Conservation (phyloP, 1,284 basidiomycete genomes). For the Sporisorium graminicola region DNA sequence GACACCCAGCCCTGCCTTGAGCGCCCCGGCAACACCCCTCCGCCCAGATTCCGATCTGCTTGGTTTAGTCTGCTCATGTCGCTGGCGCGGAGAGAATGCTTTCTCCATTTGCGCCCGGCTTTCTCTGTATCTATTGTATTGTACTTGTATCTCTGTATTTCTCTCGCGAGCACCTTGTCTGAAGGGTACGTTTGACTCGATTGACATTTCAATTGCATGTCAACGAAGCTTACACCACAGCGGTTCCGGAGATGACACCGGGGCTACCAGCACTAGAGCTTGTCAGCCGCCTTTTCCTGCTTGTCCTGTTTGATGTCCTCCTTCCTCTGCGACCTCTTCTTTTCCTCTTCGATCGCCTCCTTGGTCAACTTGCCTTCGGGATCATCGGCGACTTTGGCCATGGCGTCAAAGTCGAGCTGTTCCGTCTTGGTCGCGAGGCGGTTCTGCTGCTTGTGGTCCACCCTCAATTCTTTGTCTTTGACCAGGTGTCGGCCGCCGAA, state of each 20-base stretch:
- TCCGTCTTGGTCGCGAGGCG: constrained; percentile 32
- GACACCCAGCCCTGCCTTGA: constrained; percentile 55
- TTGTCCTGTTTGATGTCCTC: constrained; percentile 27
- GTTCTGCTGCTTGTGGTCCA: constrained; percentile 32
- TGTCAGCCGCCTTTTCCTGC: constrained; percentile 34
- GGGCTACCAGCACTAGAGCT: constrained; percentile 5
- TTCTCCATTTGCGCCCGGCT: not conserved
- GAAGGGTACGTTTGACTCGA: not conserved
- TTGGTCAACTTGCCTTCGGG: constrained; percentile 46
- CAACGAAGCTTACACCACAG: not conserved
- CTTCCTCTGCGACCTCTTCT: constrained; percentile 16
- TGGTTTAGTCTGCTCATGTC: not conserved
- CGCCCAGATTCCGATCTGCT: not conserved
- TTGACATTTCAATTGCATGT: not conserved
- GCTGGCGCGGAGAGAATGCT: not conserved
- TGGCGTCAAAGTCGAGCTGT: constrained; percentile 37
- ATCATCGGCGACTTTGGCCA: constrained; percentile 38
- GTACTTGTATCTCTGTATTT: constrained; percentile 9
- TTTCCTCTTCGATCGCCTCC: constrained; percentile 32
- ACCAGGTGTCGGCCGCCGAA: constrained; percentile 34
- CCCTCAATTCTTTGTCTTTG: constrained; percentile 38
- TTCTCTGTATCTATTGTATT: not conserved
- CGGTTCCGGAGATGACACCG: not conserved
- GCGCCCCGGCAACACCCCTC: not conserved
- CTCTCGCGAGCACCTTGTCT: not conserved